Percentiles rank a stretch among this genome's conserved stretches.
phyloP scores from a whole-genome alignment of 2,329 filamentous ascomycete genomes.

The Dactylellina cionopaga region DNA sequence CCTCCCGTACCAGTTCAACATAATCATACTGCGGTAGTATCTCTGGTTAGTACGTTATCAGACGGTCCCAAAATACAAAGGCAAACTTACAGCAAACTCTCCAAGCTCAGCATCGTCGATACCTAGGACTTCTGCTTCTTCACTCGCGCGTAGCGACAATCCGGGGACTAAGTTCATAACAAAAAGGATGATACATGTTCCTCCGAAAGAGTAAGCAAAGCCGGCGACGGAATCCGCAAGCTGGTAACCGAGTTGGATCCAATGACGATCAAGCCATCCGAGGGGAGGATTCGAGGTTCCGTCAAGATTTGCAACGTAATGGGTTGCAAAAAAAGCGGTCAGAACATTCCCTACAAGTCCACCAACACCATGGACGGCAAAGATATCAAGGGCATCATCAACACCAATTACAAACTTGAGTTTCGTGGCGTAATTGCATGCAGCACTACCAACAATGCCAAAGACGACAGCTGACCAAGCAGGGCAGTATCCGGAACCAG shows the following conservation, averaged over 20 bases:
- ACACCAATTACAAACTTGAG: slow-evolving; percentile 83
- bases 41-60: slow-evolving; percentile 27
- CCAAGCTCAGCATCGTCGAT: slow-evolving; percentile 92
- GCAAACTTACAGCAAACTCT: slow-evolving; percentile 77
- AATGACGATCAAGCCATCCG: slow-evolving; percentile 85
- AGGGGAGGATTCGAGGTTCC: slow-evolving; percentile 73
- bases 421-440: slow-evolving; percentile 91
- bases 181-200: slow-evolving; percentile 81
- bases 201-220: slow-evolving; percentile 79
- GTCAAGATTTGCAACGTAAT: slow-evolving; percentile 85
- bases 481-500: slow-evolving; percentile 78
- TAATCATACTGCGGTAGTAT: slow-evolving; percentile 75
- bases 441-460: slow-evolving; percentile 77
- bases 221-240: slow-evolving; percentile 82
- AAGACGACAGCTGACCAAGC: slow-evolving; percentile 85
- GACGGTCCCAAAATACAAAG: neutral
- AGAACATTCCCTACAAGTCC: slow-evolving; percentile 81
- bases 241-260: slow-evolving; percentile 84
- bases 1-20: slow-evolving; percentile 81
- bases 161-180: slow-evolving; percentile 81
- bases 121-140: slow-evolving; percentile 82
- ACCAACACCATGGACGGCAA: slow-evolving; percentile 81
- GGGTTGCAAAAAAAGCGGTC: slow-evolving; percentile 83
- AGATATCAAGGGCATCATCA: slow-evolving; percentile 89
- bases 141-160: slow-evolving; percentile 75